These are phyloP conservation scores for Ophiocytium majus DNA, from an alignment of 352 stramenopile genomes.

Conservation along the genomic window DNA sequence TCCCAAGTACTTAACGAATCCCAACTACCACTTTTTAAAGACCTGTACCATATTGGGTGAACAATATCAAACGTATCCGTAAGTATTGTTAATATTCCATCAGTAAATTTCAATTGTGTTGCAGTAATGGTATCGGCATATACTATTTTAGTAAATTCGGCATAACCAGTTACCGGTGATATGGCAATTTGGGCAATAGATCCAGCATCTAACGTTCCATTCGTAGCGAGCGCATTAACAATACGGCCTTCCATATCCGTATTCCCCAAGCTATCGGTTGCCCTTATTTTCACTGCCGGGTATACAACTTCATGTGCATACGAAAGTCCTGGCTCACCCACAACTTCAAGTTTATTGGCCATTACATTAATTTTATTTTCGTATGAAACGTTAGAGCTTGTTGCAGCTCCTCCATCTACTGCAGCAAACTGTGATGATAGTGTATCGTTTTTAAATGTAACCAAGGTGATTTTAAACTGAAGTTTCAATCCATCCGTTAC, in stretches of 20 bases:
- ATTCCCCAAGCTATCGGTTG: conserved; percentile 19
- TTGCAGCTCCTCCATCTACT: conserved; percentile 19
- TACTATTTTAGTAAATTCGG: conserved; percentile 22
- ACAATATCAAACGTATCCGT: conserved; percentile 21
- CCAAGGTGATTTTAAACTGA: conserved; percentile 21
- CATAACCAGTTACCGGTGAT: conserved; percentile 19
- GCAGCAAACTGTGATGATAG: conserved; percentile 19
- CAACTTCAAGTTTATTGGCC: conserved; percentile 20
- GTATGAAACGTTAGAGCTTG: conserved; percentile 20
- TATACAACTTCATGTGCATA: conserved; percentile 22
- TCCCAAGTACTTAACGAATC: conserved; percentile 20
- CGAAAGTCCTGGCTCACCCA: conserved; percentile 17
- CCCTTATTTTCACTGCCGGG: conserved; percentile 18
- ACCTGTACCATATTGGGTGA: conserved; percentile 19
- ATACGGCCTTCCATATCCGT: conserved; percentile 19
- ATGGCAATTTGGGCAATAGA: conserved; percentile 20
- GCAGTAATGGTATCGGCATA: conserved; percentile 19
- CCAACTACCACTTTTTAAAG: conserved; percentile 21
- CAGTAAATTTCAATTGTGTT: conserved; percentile 22
- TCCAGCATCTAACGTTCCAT: conserved; percentile 19
- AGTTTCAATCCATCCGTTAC: conserved; percentile 20
- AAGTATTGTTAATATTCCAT: conserved; percentile 23
- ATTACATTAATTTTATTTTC: conserved; percentile 24
- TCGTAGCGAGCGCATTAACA: conserved; percentile 19
- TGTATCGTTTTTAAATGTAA: conserved; percentile 23